phyloP scores from a whole-genome alignment of 257 asterid species.

The Solanum phureja region DNA sequence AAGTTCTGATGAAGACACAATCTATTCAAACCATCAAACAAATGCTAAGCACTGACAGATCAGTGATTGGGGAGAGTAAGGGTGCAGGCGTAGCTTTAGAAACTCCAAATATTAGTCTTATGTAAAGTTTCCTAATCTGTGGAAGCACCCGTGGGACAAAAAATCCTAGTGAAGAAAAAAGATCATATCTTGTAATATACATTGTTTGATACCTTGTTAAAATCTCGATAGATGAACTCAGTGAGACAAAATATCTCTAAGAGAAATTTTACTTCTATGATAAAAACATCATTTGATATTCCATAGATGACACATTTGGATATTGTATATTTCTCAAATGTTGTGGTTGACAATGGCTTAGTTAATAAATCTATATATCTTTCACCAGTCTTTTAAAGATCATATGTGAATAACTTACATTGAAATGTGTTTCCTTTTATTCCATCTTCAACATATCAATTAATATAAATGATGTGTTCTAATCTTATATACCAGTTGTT shows the following conservation, averaged over 20 bases:
- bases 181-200: background rate
- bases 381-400: background rate
- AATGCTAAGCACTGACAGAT: background rate
- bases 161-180: background rate
- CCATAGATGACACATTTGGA: too few relatives aligned
- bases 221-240: background rate
- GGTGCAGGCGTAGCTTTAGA: background rate
- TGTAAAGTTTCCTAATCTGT: background rate
- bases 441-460: background rate
- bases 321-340: background rate
- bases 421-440: background rate
- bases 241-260: background rate
- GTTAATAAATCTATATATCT: background rate
- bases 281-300: too few relatives aligned
- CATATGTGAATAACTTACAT: background rate
- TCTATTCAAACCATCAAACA: background rate
- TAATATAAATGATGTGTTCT: background rate
- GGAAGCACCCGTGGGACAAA: background rate
- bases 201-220: background rate
- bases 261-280: background rate
- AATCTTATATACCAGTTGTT: background rate
- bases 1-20: background rate
- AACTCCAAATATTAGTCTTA: background rate
- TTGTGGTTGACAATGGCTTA: background rate
- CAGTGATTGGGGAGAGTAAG: background rate